Evolutionary conservation across 208 protist genomes (phyloP).

Genomic region (Plasmodiophora brassicae): DNA sequence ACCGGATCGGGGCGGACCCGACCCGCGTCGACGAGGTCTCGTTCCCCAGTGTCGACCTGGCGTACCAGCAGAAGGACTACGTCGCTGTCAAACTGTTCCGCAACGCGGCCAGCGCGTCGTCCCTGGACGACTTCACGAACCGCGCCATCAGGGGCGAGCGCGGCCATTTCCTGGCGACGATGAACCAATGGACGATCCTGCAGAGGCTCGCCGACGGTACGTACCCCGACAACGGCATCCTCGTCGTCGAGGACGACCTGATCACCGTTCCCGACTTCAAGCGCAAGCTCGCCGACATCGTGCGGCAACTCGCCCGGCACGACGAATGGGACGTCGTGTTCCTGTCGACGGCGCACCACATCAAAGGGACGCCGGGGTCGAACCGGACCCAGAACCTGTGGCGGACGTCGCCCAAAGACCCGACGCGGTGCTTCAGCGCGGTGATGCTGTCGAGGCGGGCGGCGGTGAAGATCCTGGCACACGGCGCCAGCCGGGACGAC

Average conservation of each 20-base stretch:
- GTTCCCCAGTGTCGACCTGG: not conserved
- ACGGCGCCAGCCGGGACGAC: not conserved
- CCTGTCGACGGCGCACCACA: not conserved
- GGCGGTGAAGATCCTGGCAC: not conserved
- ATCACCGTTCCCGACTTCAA: not conserved
- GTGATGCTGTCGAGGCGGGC: not conserved
- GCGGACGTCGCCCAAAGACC: not conserved
- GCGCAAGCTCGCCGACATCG: not conserved
- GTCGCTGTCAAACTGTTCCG: not conserved
- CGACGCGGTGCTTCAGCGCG: not conserved
- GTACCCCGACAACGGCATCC: not conserved
- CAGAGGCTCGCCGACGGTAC: not conserved
- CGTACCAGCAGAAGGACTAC: not conserved
- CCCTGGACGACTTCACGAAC: not conserved
- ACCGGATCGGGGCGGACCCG: not conserved
- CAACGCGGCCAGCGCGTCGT: not conserved
- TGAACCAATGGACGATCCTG: constrained; percentile 26
- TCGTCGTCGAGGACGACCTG: constrained; percentile 26
- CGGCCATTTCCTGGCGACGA: not conserved
- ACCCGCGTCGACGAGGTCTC: not conserved
- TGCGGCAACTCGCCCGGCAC: not conserved
- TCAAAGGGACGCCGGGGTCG: not conserved
- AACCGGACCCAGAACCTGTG: not conserved
- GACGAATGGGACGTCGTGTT: not conserved
- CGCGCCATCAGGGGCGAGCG: not conserved